Evolutionary conservation across 768 basidiomycete genomes (phyloP), one percentile per base, ranked within the genome.

Genomic region (Roridomyces roridus): DNA sequence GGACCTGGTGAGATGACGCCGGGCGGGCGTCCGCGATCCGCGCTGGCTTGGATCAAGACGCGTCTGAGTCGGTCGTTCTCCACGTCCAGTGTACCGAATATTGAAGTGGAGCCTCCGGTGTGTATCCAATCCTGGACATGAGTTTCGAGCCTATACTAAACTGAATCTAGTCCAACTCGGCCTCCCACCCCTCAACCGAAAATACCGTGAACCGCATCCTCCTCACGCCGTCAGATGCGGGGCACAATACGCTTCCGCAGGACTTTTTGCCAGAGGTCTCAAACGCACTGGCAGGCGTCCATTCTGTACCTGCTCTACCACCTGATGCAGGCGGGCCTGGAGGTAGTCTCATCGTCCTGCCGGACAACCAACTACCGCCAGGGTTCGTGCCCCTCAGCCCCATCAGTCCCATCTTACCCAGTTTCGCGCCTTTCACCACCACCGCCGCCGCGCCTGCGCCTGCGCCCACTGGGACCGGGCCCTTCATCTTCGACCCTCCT

Each of bases 61-160:
- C 65, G 68, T 62, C 69, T 68, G 34, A 67, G 68, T 42, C 72
- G 74, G 5, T 66, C 67, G 2, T 39, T 56, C 7, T 79, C 78
- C 0, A 67, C 67, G 28, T 62, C 66, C 15, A 74, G 72, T 35
- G 70, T 81, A 18, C 77, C 75, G 4, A 70, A 72, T 34, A 83
- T 82, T 49, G 59, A 76, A 34, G 72, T 83, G 26, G 74, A 80
- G 65, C 74, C 82, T 15, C 82, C 82, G 12, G 82, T 82, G 62
- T 28, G 76, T 46, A 23, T 23, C 21, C 49, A 14, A 36, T 18
- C 34, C n/a, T 11, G 52, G 23, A 44, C 24, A 4, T 31, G 40
- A 45, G 39, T 54, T n/a, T n/a, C 36, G 40, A 31, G 12, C 52
- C 21, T 17, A 23, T 47, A 17, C 15, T 15, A 3, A 10, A 12